phyloP scores from a whole-genome alignment of 1,284 basidiomycete genomes.

The Caloboletus firmus region DNA sequence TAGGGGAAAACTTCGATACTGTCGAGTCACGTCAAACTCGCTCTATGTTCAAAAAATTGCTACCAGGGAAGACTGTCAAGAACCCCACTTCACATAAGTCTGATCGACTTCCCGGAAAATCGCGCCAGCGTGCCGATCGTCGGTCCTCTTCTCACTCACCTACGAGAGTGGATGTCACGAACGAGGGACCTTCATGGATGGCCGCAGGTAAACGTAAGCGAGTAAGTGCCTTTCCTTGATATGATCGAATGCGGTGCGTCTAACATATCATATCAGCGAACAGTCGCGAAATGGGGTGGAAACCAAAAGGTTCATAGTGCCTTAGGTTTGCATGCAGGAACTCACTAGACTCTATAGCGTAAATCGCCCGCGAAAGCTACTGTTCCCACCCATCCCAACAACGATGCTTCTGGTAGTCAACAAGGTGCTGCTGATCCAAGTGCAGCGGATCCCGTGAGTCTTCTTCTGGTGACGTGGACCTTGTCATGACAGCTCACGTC shows the following conservation, averaged over 20 bases:
- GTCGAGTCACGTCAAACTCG: rapidly evolving
- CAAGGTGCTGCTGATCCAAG: not conserved
- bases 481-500: not conserved
- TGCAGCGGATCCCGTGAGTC: rapidly evolving
- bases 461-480: not conserved
- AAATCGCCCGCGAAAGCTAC: not conserved
- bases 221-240: not conserved
- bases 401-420: not conserved
- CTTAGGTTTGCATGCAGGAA: not conserved
- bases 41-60: not conserved
- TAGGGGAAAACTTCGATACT: rapidly evolving
- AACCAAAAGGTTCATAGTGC: not conserved
- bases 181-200: not conserved
- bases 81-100: not conserved
- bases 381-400: not conserved
- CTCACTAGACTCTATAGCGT: not conserved
- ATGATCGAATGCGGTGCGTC: too few relatives aligned
- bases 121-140: not conserved
- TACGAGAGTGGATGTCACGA: too few relatives aligned
- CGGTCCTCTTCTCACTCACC: not conserved
- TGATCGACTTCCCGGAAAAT: not conserved
- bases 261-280: not conserved
- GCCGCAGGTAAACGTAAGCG: not conserved
- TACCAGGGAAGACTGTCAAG: not conserved
- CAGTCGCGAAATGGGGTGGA: not conserved